Evolutionary conservation across 1,139 yeast genomes (phyloP).

Genomic region (Kodamaea anthophila): DNA sequence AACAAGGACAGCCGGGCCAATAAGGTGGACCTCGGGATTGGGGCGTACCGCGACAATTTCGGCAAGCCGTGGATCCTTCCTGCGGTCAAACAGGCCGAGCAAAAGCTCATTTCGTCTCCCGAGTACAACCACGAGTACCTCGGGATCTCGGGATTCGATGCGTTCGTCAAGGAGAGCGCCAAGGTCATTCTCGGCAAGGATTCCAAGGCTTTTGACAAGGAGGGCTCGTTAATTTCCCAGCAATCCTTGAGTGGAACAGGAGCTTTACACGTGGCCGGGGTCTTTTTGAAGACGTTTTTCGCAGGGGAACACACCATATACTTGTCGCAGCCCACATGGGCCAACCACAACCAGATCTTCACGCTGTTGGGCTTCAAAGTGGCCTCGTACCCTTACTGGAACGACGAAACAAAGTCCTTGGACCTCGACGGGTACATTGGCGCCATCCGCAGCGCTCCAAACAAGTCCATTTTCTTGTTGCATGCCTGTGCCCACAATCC

Average conservation of each 20-base stretch:
- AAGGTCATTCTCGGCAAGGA: conserved; percentile 68
- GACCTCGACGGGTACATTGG: conserved; percentile 64
- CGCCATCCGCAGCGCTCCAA: conserved; percentile 65
- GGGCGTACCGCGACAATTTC: conserved; percentile 89
- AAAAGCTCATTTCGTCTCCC: conserved; percentile 40
- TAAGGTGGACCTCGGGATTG: conserved; percentile 90
- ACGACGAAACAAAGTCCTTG: conserved; percentile 52
- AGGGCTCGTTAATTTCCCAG: conserved; percentile 59
- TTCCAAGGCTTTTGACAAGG: conserved; percentile 44
- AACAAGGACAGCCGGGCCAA: conserved; percentile 54
- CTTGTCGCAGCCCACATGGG: conserved; percentile 93
- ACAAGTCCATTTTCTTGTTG: conserved; percentile 63
- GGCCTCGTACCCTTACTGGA: conserved; percentile 73
- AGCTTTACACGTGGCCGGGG: conserved; percentile 83
- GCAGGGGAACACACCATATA: conserved; percentile 52
- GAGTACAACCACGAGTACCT: conserved; percentile 86
- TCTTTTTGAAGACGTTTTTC: conserved; percentile 57
- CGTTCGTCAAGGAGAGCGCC: conserved; percentile 71
- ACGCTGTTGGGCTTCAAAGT: conserved; percentile 48
- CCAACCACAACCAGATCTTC: conserved; percentile 84
- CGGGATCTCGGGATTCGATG: conserved; percentile 71
- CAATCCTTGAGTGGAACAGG: conserved; percentile 96
- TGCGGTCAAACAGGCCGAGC: conserved; percentile 73
- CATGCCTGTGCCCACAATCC: conserved; percentile 51
- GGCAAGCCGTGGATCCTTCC: conserved; percentile 96